Percentiles rank a stretch among this genome's conserved stretches.
phyloP scores from a whole-genome alignment of 2,329 filamentous ascomycete species.

The Sporothrix phasma region DNA sequence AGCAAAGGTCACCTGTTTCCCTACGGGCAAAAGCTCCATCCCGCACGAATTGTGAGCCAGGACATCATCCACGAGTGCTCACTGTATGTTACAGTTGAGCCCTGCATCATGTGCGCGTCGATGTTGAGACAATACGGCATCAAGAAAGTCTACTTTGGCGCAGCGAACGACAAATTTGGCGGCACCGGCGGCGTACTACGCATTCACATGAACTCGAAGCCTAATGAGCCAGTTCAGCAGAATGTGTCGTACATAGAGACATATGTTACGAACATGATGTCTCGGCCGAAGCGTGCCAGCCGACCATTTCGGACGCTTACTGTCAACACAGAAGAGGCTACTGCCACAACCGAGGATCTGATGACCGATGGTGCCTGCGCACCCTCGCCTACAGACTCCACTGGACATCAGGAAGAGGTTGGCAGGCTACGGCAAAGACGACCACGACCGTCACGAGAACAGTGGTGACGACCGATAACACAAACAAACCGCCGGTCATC shows the following conservation, averaged over 20 bases:
- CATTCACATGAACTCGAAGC: slow-evolving; percentile 57
- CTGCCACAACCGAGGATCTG: neutral
- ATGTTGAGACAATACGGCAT: slow-evolving; percentile 81
- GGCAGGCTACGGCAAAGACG: neutral
- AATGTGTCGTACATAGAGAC: slow-evolving; percentile 19
- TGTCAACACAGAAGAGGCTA: neutral
- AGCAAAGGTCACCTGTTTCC: slow-evolving; percentile 48
- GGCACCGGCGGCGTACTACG: slow-evolving; percentile 89
- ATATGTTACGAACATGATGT: slow-evolving; percentile 20
- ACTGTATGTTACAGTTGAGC: slow-evolving; percentile 95
- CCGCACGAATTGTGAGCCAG: slow-evolving; percentile 48
- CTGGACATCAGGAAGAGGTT: neutral
- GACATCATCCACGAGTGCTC: slow-evolving; percentile 60
- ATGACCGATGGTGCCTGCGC: neutral
- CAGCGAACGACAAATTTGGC: slow-evolving; percentile 92
- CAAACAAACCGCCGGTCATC: slow-evolving; percentile 12
- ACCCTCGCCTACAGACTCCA: slow-evolving; percentile 7
- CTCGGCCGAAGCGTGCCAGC: slow-evolving; percentile 14
- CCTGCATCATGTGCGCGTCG: slow-evolving; percentile 97
- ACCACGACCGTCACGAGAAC: slow-evolving; percentile 10
- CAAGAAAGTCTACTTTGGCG: slow-evolving; percentile 86
- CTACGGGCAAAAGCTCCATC: slow-evolving; percentile 50
- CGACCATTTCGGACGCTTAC: neutral
- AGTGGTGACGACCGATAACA: slow-evolving; percentile 6
- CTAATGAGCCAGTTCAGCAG: slow-evolving; percentile 23